Evolutionary conservation across 257 asterid genomes (phyloP), one percentile per base, ranked within the genome.

Genomic region (Eucommia ulmoides): DNA sequence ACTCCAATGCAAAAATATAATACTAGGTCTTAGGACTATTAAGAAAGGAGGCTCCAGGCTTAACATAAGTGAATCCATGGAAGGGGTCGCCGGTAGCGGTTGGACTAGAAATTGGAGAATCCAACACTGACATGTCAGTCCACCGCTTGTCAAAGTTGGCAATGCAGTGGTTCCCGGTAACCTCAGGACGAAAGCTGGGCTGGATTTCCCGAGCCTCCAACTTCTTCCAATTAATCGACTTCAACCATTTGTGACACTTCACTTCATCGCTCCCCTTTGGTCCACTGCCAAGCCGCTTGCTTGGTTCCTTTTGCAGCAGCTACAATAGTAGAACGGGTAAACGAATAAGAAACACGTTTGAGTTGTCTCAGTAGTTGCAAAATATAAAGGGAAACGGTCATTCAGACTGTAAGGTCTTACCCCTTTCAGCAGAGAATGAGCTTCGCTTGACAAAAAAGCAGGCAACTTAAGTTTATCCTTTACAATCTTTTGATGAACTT

Each of bases 391-490:
- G 48, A 42, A 1, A 15, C 6, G n/a, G 4, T 2, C 1, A 4
- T 42, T 1, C 3, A 16, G 15, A 18, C n/a, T 42, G 19, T 42
- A 19, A 15, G 5, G 48, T 22, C 41, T 58, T 74, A 78, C 87
- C 85, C 74, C 86, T 74, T 74, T 81, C 56, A 81, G 51, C 61
- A 81, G 72, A 20, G 92, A 65, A 65, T 77, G 83, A 52, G 81
- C 93, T 20, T 84, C 93, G 41, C 86, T 72, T 2, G 95, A 65
- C 67, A 84, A 62, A 70, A 53, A 84, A 24, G 67, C 53, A 9
- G 92, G 92, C 64, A 84, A 74, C 72, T 78, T 84, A 56, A 81
- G 22, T 72, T 74, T 78, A 66, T 78, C 95, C 69, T 76, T 81
- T 19, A 74, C 51, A 56, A 84, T 81, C 80, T 70, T 84, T 65